These are phyloP conservation scores for Candida vaughaniae DNA, from an alignment of 805 yeast genomes.

Conservation along the genomic window DNA sequence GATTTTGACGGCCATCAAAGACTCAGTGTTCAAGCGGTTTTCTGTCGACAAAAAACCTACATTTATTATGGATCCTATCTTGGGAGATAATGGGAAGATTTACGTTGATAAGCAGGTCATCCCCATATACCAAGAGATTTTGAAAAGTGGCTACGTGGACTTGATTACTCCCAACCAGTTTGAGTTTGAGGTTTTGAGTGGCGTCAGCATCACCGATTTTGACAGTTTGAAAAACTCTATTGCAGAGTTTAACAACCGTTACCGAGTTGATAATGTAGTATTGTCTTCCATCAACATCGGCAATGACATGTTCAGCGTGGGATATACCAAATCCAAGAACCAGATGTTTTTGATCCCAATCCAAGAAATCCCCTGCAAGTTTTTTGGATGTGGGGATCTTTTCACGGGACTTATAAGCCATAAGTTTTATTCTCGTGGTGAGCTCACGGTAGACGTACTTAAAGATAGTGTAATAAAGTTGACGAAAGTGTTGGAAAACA, in stretches of 20 bases:
- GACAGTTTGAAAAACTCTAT: constrained; percentile 39
- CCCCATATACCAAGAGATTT: constrained; percentile 49
- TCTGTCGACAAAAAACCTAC: constrained; percentile 34
- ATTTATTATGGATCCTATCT: constrained; percentile 84
- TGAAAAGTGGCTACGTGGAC: constrained; percentile 43
- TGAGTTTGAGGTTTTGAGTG: constrained; percentile 64
- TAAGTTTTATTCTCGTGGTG: constrained; percentile 30
- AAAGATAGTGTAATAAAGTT: constrained; percentile 26
- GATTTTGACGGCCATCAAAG: constrained; percentile 33
- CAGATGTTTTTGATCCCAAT: constrained; percentile 39
- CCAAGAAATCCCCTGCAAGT: constrained; percentile 53
- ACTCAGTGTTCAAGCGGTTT: constrained; percentile 21
- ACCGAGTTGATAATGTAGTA: constrained; percentile 51
- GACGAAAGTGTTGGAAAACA: constrained; percentile 26
- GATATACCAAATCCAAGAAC: constrained; percentile 19
- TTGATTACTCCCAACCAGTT: constrained; percentile 73
- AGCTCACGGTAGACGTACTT: constrained; percentile 25
- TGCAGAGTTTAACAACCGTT: constrained; percentile 39
- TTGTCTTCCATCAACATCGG: constrained; percentile 54
- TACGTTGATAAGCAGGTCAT: constrained; percentile 66
- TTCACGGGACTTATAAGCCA: constrained; percentile 63
- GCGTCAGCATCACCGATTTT: constrained; percentile 38
- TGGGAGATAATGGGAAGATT: constrained; percentile 85
- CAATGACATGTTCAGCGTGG: constrained; percentile 39
- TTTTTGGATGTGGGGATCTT: constrained; percentile 76